These are phyloP conservation scores for Aegilops bicornis DNA, from an alignment of 176 grass and related monocot species.

Conservation along the genomic window DNA sequence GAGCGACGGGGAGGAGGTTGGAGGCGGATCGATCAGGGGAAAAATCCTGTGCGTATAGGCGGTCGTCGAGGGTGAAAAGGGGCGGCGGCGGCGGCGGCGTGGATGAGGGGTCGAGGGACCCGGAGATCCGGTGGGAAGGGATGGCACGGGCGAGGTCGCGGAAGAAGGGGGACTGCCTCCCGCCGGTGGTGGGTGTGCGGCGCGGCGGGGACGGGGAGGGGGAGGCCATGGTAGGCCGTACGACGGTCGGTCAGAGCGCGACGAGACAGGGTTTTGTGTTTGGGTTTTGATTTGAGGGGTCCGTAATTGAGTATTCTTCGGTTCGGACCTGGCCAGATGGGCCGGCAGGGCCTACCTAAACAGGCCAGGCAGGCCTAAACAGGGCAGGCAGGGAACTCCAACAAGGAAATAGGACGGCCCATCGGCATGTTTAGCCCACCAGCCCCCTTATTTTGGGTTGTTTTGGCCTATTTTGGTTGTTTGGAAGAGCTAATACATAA, in stretches of 20 bases:
- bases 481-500: too few relatives aligned
- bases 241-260: not conserved
- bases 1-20: conserved; percentile 49
- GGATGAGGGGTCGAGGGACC: not conserved
- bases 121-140: not conserved
- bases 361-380: too few relatives aligned
- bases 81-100: not conserved
- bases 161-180: not conserved
- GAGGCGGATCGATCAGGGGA: conserved; percentile 53
- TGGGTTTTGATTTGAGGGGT: not conserved
- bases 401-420: too few relatives aligned
- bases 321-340: too few relatives aligned
- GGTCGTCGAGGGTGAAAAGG: conserved; percentile 51
- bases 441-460: too few relatives aligned
- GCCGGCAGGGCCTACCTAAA: too few relatives aligned
- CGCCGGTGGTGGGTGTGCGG: not conserved
- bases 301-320: too few relatives aligned
- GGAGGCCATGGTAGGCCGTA: not conserved
- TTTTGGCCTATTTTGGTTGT: too few relatives aligned
- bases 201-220: not conserved
- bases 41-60: conserved; percentile 43
- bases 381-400: too few relatives aligned
- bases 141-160: not conserved
- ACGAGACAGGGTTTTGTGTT: not conserved
- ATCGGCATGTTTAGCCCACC: too few relatives aligned